Evolutionary conservation across 345 rosid species (phyloP).

Genomic region (Reutealis trisperma): DNA sequence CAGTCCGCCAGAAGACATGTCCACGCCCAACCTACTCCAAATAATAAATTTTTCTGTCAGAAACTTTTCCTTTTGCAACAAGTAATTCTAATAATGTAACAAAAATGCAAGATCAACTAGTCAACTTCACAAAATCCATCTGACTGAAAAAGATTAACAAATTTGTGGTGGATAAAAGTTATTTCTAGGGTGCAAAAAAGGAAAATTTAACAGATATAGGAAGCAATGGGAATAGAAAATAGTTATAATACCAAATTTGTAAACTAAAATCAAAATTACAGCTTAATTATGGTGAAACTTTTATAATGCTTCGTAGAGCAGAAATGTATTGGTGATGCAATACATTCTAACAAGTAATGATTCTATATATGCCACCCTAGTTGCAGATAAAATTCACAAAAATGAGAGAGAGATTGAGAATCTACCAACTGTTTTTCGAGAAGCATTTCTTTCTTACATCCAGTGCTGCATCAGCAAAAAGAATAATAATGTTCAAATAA

Average conservation of each 20-base stretch:
- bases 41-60: constrained; percentile 8
- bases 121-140: not conserved
- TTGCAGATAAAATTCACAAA: not conserved
- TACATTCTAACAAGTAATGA: not conserved
- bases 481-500: constrained; percentile 5
- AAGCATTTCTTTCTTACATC: constrained; percentile 71
- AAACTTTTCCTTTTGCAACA: not conserved
- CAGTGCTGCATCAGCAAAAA: constrained; percentile 64
- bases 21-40: constrained; percentile 62
- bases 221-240: not conserved
- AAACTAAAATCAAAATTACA: not conserved
- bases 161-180: not conserved
- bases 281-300: not conserved
- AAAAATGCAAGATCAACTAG: not conserved
- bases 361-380: not conserved
- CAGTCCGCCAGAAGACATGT: constrained; percentile 62
- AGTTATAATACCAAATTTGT: not conserved
- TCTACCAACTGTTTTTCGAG: constrained; percentile 71
- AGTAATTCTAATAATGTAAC: not conserved
- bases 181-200: not conserved
- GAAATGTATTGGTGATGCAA: not conserved
- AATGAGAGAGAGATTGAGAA: not conserved
- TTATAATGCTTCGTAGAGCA: not conserved
- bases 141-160: not conserved
- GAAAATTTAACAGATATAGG: not conserved